phyloP scores from a whole-genome alignment of 2,329 filamentous ascomycete genomes.

The Fusarium burgessii region DNA sequence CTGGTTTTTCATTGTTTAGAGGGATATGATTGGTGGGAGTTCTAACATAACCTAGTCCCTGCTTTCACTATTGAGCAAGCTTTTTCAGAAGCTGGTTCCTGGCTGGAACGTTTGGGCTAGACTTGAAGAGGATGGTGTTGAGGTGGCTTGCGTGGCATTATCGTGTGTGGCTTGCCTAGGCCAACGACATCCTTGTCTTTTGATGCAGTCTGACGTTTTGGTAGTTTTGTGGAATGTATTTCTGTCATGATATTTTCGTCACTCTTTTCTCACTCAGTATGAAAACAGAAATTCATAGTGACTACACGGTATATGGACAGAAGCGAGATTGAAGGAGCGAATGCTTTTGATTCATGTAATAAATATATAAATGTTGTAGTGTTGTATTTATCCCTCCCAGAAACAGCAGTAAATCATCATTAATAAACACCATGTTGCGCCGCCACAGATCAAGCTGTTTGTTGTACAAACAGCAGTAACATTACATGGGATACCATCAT shows the following conservation, averaged over 20 bases:
- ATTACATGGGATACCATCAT: slow-evolving; percentile 40
- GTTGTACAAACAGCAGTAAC: slow-evolving; percentile 15
- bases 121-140: slow-evolving; percentile 17
- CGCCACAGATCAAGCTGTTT: slow-evolving; percentile 23
- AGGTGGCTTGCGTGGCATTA: slow-evolving; percentile 33
- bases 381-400: slow-evolving; percentile 27
- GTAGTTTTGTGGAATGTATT: slow-evolving; percentile 1
- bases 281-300: neutral
- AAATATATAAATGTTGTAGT: slow-evolving; percentile 1
- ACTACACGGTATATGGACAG: neutral
- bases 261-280: slow-evolving; percentile 9
- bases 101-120: slow-evolving; percentile 16
- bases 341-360: slow-evolving; percentile 7
- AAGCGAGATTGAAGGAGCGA: neutral
- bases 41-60: slow-evolving; percentile 8
- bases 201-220: slow-evolving; percentile 35
- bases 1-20: neutral
- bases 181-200: slow-evolving; percentile 5
- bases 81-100: slow-evolving; percentile 22
- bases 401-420: slow-evolving; percentile 18
- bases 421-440: slow-evolving; percentile 36
- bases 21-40: slow-evolving; percentile 24
- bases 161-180: slow-evolving; percentile 26
- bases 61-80: slow-evolving; percentile 13
- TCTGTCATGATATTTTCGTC: slow-evolving; percentile 12